Percentiles rank a stretch among this genome's conserved stretches.
Evolutionary conservation across 1,284 basidiomycete species (phyloP).

Genomic region (Leccinum solheimii): DNA sequence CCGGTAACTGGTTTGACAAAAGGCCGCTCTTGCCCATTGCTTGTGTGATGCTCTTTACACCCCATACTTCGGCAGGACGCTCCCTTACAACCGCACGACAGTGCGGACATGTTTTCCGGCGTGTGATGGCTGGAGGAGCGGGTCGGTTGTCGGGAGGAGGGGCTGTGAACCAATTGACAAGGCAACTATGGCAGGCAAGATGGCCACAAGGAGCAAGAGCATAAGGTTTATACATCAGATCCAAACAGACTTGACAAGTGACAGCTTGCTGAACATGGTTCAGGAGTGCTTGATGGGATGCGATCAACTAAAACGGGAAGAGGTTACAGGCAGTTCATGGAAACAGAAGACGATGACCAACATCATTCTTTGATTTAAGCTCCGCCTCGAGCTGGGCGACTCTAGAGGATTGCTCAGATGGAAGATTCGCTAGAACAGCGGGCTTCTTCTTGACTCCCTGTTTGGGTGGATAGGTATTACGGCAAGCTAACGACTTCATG

Average conservation of each 20-base stretch:
- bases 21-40: constrained; percentile 54
- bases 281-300: constrained; percentile 51
- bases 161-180: constrained; percentile 72
- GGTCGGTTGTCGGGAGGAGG: constrained; percentile 33
- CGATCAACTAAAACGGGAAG: constrained; percentile 39
- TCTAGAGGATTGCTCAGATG: constrained; percentile 13
- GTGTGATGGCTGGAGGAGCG: constrained; percentile 28
- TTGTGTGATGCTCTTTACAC: constrained; percentile 63
- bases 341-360: constrained; percentile 25
- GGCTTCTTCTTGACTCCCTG: constrained; percentile 7
- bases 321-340: constrained; percentile 3
- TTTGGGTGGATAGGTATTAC: constrained; percentile 12
- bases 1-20: constrained; percentile 32
- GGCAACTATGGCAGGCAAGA: constrained; percentile 65
- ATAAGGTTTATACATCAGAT: constrained; percentile 67
- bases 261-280: constrained; percentile 56
- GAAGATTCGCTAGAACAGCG: neutral
- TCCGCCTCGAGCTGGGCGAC: constrained; percentile 44
- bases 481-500: neutral
- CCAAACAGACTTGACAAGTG: constrained; percentile 74
- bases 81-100: constrained; percentile 63
- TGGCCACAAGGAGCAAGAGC: constrained; percentile 75
- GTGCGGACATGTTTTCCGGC: constrained; percentile 72
- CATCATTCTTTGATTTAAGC: constrained; percentile 42
- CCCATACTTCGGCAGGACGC: constrained; percentile 71